phyloP scores from a whole-genome alignment of 2,329 filamentous ascomycete species.

The Fonsecaea monophora region DNA sequence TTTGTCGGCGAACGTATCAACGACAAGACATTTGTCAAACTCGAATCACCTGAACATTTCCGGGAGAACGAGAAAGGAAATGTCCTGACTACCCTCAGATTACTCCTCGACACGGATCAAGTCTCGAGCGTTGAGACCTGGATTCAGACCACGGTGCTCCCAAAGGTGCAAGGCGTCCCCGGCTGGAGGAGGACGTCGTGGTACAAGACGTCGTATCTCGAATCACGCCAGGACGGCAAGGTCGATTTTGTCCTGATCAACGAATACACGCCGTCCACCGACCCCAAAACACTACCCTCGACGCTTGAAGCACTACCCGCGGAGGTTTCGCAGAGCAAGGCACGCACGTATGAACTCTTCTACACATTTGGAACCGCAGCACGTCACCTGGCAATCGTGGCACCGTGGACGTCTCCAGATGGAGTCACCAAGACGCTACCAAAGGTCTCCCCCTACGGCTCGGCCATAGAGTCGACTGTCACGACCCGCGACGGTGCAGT shows the following conservation, averaged over 20 bases:
- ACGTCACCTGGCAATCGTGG: slow-evolving; percentile 65
- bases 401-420: slow-evolving; percentile 63
- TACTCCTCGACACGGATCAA: slow-evolving; percentile 53
- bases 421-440: slow-evolving; percentile 63
- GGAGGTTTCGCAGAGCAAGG: slow-evolving; percentile 60
- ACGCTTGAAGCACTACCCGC: background rate
- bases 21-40: slow-evolving; percentile 54
- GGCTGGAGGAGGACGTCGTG: slow-evolving; percentile 79
- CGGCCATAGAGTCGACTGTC: slow-evolving; percentile 70
- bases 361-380: slow-evolving; percentile 80
- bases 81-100: slow-evolving; percentile 67
- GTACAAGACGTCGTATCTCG: slow-evolving; percentile 71
- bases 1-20: slow-evolving; percentile 62
- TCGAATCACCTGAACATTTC: slow-evolving; percentile 65
- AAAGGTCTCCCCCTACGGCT: slow-evolving; percentile 45
- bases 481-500: slow-evolving; percentile 71
- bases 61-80: slow-evolving; percentile 66
- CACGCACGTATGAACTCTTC: slow-evolving; percentile 72
- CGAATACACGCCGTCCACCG: slow-evolving; percentile 73
- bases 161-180: slow-evolving; percentile 68
- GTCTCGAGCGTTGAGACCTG: slow-evolving; percentile 1
- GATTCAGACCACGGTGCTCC: slow-evolving; percentile 17
- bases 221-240: slow-evolving; percentile 56
- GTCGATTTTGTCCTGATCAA: slow-evolving; percentile 71
- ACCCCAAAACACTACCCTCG: slow-evolving; percentile 50